phyloP scores from a whole-genome alignment of 2,329 filamentous ascomycete species.

The Pestalotiopsis sp. region DNA sequence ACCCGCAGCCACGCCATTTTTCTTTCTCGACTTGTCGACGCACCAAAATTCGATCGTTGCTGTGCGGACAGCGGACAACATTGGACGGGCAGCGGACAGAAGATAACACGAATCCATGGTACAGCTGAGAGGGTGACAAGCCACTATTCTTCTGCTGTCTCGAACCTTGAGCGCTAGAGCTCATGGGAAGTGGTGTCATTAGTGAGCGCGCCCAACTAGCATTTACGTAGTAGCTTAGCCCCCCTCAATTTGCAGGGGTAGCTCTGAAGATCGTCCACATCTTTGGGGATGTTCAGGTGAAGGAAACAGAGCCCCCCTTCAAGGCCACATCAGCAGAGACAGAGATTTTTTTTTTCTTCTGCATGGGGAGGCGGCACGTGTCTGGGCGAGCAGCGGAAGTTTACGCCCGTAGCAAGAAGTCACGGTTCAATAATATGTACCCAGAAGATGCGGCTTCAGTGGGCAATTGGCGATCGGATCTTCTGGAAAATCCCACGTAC shows the following conservation, averaged over 20 bases:
- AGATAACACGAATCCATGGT: not conserved
- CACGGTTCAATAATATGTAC: not conserved
- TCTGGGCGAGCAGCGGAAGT: not conserved
- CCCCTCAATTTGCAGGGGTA: conserved; percentile 7
- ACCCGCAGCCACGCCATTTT: not conserved
- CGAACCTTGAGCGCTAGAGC: not conserved
- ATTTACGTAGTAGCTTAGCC: not conserved
- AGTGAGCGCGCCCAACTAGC: not conserved
- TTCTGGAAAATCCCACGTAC: not conserved
- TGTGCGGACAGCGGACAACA: not conserved
- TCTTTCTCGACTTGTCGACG: not conserved
- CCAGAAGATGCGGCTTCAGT: not conserved
- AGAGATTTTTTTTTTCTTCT: not conserved
- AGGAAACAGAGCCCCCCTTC: not conserved
- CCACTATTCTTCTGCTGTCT: conserved; percentile 1
- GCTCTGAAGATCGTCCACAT: conserved; percentile 2
- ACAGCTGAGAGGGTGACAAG: not conserved
- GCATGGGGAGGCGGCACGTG: not conserved
- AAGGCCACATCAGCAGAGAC: not conserved
- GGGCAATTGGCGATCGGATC: not conserved
- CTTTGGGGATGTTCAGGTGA: not conserved
- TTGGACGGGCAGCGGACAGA: not conserved
- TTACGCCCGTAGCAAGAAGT: not conserved
- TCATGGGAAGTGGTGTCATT: conserved; percentile 3
- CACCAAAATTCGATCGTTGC: not conserved